phyloP scores from a whole-genome alignment of 1,139 yeast species.

The Maudiozyma humilis region DNA sequence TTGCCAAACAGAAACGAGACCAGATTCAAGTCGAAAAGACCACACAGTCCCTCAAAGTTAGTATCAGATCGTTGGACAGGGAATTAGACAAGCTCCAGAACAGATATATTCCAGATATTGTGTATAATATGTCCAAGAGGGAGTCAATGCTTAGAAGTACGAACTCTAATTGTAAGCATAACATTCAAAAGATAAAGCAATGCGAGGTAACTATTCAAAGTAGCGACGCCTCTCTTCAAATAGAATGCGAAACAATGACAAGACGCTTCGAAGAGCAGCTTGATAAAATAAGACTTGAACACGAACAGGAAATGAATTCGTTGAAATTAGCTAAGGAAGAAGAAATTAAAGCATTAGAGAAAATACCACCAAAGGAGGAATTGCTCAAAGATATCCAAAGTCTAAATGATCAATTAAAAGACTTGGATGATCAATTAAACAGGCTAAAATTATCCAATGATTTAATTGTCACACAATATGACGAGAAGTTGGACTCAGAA shows the following conservation, averaged over 20 bases:
- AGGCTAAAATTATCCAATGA: slow-evolving; percentile 11
- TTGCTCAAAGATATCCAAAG: slow-evolving; percentile 9
- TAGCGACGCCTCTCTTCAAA: slow-evolving; percentile 1
- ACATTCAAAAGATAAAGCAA: neutral
- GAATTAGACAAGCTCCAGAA: slow-evolving; percentile 1
- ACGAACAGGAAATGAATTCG: slow-evolving; percentile 6
- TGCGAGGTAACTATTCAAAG: neutral
- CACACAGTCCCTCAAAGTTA: neutral
- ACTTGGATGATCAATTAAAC: slow-evolving; percentile 9
- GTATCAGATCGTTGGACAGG: neutral
- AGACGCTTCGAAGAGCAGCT: slow-evolving; percentile 3
- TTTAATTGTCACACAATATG: neutral
- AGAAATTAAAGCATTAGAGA: slow-evolving; percentile 13
- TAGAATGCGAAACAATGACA: slow-evolving; percentile 8
- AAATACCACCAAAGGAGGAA: slow-evolving; percentile 10
- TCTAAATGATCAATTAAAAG: slow-evolving; percentile 7
- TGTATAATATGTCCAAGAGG: slow-evolving; percentile 5
- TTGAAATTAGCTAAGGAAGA: slow-evolving; percentile 7
- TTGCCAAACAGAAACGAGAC: slow-evolving; percentile 4
- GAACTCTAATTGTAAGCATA: neutral
- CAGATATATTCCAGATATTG: slow-evolving; percentile 7
- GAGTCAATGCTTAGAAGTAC: slow-evolving; percentile 5
- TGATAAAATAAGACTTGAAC: neutral
- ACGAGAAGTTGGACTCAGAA: slow-evolving; percentile 2
- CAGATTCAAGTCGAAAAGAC: neutral